Evolutionary conservation across 768 basidiomycete genomes (phyloP).

Genomic region (Mycena filopes): DNA sequence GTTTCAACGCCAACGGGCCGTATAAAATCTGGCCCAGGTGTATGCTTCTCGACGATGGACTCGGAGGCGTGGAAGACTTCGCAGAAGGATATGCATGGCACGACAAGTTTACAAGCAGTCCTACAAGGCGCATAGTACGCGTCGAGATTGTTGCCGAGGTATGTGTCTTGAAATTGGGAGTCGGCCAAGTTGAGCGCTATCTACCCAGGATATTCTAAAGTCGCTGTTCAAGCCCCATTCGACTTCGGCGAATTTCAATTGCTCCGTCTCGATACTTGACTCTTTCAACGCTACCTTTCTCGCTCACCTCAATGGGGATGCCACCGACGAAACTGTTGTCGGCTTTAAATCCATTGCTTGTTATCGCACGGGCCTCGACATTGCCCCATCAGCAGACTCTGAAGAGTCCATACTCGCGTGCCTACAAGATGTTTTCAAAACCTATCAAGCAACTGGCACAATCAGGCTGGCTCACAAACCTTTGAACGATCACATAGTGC

Average conservation of each 20-base stretch:
- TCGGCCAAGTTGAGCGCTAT: too few species aligned
- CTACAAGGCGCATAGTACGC: conserved; percentile 71
- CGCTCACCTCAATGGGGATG: conserved; percentile 48
- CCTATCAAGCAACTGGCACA: conserved; percentile 47
- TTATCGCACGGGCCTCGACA: conserved; percentile 79
- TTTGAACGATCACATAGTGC: conserved; percentile 76
- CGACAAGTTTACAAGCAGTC: conserved; percentile 62
- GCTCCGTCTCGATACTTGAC: conserved; percentile 35
- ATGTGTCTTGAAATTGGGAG: too few species aligned
- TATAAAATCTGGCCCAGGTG: too few species aligned
- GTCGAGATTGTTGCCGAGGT: conserved; percentile 83
- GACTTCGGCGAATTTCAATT: neutral
- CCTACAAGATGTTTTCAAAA: conserved; percentile 44
- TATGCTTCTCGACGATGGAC: conserved; percentile 79
- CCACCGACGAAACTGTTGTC: conserved; percentile 60
- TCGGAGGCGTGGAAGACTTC: conserved; percentile 58
- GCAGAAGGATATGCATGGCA: conserved; percentile 71
- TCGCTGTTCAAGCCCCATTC: conserved; percentile 36
- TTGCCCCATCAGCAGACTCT: conserved; percentile 45
- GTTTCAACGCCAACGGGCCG: too few species aligned
- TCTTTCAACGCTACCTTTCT: conserved; percentile 50
- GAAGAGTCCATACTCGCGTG: conserved; percentile 42
- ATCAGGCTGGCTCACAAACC: conserved; percentile 69
- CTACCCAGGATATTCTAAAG: conserved; percentile 45
- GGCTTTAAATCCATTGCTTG: conserved; percentile 83